Conservation (phyloP, 225 moss, liverwort and hornwort species). For the Bryoerythrophyllum caledonicum region DNA sequence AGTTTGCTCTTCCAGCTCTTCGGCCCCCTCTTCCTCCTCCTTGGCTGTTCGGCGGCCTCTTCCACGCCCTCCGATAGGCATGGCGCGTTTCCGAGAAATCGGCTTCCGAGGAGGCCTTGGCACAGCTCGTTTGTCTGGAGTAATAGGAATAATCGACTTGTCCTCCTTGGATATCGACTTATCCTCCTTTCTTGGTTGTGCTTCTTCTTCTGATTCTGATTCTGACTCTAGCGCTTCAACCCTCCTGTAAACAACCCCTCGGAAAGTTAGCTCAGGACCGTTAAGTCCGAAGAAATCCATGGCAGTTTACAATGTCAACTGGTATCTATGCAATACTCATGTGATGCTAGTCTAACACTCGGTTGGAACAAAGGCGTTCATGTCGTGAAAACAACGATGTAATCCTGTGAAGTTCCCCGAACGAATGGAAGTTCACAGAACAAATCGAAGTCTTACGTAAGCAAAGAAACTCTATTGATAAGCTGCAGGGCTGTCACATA, state of each 20-base stretch:
- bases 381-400: too few species aligned
- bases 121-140: constrained; percentile 34
- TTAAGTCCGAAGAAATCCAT: too few species aligned
- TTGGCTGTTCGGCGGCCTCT: constrained; percentile 34
- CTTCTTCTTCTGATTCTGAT: constrained; percentile 32
- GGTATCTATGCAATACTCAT: too few species aligned
- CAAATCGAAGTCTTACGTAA: not conserved
- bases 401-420: too few species aligned
- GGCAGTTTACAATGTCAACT: too few species aligned
- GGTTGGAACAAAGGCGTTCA: too few species aligned
- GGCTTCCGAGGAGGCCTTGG: constrained; percentile 46
- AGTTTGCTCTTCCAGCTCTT: constrained; percentile 23
- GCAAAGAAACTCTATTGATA: not conserved
- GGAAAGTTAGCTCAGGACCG: constrained; percentile 5
- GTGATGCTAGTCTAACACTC: too few species aligned
- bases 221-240: constrained; percentile 44
- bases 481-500: not conserved
- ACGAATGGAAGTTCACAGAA: too few species aligned
- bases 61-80: constrained; percentile 45
- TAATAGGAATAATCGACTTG: constrained; percentile 30
- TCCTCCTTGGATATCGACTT: constrained; percentile 20
- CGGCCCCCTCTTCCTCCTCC: constrained; percentile 18
- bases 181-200: not conserved
- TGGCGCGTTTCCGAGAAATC: constrained; percentile 40
- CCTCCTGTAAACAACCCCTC: constrained; percentile 24